Conservation (phyloP, 1,139 yeast species). For the Nakaseomyces glabratus region DNA sequence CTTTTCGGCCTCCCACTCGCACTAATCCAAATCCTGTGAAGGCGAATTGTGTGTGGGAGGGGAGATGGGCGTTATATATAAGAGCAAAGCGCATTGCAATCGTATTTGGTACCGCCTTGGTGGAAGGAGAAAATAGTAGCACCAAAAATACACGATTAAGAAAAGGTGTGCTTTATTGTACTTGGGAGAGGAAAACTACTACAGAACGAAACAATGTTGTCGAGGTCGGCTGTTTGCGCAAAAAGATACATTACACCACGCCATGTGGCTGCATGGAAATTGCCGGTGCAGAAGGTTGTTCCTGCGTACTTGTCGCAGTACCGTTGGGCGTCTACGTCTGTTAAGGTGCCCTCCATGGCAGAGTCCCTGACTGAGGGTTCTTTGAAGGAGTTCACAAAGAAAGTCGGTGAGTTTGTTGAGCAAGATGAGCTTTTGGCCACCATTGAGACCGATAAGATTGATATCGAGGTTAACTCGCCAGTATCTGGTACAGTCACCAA, state of each 20-base stretch:
- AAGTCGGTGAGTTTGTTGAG: constrained; percentile 82
- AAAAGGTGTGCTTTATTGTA: too few relatives aligned
- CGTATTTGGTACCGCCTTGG: too few relatives aligned
- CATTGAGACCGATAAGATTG: constrained; percentile 97
- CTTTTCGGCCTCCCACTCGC: too few relatives aligned
- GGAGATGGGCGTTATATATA: too few relatives aligned
- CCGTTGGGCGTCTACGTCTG: constrained; percentile 37
- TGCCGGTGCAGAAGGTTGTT: background rate
- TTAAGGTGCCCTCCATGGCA: constrained; percentile 97
- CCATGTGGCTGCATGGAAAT: too few relatives aligned
- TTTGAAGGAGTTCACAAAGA: constrained; percentile 63
- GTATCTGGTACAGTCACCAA: constrained; percentile 84
- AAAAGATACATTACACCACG: background rate
- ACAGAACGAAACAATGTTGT: constrained; percentile 1
- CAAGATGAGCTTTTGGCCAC: constrained; percentile 92
- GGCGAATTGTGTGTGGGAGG: too few relatives aligned
- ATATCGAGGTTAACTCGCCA: constrained; percentile 94
- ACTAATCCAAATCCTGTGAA: too few relatives aligned
- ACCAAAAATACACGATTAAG: too few relatives aligned
- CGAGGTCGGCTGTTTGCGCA: constrained; percentile 3
- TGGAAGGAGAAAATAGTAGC: too few relatives aligned
- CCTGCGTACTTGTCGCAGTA: constrained; percentile 2
- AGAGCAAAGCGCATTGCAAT: too few relatives aligned
- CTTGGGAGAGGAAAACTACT: too few relatives aligned
- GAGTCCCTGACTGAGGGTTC: constrained; percentile 98